Evolutionary conservation across 805 yeast genomes (phyloP), one percentile per base, ranked within the genome.

Genomic region (Cephaloascus fragrans): DNA sequence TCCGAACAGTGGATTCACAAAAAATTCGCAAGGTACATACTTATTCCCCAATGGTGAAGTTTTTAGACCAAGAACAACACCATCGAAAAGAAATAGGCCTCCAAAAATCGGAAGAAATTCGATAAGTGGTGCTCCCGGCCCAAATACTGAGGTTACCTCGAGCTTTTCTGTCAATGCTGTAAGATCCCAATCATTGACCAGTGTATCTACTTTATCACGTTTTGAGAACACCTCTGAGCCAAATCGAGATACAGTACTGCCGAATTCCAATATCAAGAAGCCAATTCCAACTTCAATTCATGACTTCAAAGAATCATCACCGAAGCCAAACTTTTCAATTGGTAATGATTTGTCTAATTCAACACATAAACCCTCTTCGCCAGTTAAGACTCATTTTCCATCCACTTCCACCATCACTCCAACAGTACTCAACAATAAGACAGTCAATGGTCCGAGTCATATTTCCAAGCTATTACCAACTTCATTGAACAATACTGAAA

Each of bases 11-110:
- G 19, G 23, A 9, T 35, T 12, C 37, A 15, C n/a, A 12, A 19
- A 34, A 20, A n/a, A 6, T n/a, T 6, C 19, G 4, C 19, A 38
- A 16, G 56, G 64, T 9, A 43, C 61, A 14, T 67, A 55, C 46
- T 64, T 57, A 44, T 73, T 73, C 48, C 77, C 77, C 14, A 72
- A 73, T 49, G 79, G 79, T 37, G 79, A 73, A 47, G 61, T 71
- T 2, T 73, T 72, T 50, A 54, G 70, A 28, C 77, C 77, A 2
- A 50, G 77, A 32, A 52, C 49, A 34, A 57, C 61, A 10, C 71
- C 71, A 2, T 41, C 57, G n/a, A 62, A 57, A 36, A 54, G 72
- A 39, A 48, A 57, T 23, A 57, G 64, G 38, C 75, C 74, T 5
- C 47, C 47, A 32, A 63, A 59, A 45, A 42, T 55, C 28, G 10